Evolutionary conservation across 2,329 filamentous ascomycete species (phyloP).

Genomic region (Fusarium pseudonygamai): DNA sequence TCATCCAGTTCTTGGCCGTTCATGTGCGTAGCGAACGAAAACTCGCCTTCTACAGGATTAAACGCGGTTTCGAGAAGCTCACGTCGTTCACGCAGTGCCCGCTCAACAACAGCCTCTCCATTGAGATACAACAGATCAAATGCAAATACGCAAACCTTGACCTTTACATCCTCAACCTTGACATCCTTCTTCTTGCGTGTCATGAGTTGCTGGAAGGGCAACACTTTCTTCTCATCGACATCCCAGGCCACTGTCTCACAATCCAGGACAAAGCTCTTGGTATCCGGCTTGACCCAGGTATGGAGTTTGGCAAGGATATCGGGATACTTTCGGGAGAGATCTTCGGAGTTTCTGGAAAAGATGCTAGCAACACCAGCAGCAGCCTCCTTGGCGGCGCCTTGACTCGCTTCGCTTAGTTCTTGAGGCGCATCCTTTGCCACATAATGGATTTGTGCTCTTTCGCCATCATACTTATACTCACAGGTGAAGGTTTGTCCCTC

Average conservation of each 20-base stretch:
- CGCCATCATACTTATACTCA: constrained; percentile 99
- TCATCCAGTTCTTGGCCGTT: constrained; percentile 90
- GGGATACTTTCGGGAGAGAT: constrained; percentile 96
- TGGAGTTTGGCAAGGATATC: constrained; percentile 90
- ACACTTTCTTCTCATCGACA: constrained; percentile 89
- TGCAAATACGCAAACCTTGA: constrained; percentile 96
- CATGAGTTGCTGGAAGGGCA: constrained; percentile 98
- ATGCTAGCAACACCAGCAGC: constrained; percentile 85
- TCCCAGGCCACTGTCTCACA: constrained; percentile 99
- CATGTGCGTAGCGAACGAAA: constrained; percentile 87
- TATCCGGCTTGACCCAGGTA: constrained; percentile 88
- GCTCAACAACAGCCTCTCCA: constrained; percentile 88
- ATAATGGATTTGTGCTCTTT: constrained; percentile 98
- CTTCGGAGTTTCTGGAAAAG: constrained; percentile 97
- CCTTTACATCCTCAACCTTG: constrained; percentile 92
- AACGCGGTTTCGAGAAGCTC: constrained; percentile 80
- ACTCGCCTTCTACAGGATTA: constrained; percentile 83
- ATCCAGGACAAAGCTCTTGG: constrained; percentile 96
- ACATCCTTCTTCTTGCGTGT: constrained; percentile 98
- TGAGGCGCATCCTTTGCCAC: constrained; percentile 82
- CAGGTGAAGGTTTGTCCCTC: constrained; percentile 96
- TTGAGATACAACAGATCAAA: constrained; percentile 96
- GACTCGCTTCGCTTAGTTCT: constrained; percentile 71
- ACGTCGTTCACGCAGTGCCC: constrained; percentile 83
- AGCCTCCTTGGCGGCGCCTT: constrained; percentile 70